These are phyloP conservation scores for Rhytidiadelphus loreus DNA, from an alignment of 225 moss, liverwort and hornwort species.

Conservation along the genomic window DNA sequence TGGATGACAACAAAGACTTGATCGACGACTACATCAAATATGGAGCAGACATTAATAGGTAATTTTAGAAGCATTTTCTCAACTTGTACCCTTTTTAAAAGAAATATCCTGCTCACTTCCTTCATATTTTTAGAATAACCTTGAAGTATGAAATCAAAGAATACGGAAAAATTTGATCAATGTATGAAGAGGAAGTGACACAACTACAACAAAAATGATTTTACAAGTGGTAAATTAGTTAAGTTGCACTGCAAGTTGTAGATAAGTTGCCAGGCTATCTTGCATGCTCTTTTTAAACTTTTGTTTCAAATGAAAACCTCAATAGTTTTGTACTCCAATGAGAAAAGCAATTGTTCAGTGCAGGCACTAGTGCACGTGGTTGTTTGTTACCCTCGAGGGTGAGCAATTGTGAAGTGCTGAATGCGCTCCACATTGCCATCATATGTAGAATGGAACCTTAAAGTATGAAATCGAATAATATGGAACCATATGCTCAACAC, in stretches of 20 bases:
- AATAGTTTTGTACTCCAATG: neutral
- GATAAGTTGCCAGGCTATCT: too few species aligned
- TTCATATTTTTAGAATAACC: neutral
- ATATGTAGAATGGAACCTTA: neutral
- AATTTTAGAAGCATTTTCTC: neutral
- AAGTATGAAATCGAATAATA: neutral
- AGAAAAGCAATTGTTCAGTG: neutral
- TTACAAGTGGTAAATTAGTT: neutral
- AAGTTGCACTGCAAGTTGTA: neutral
- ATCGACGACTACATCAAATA: constrained; percentile 54
- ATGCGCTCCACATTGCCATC: constrained; percentile 53
- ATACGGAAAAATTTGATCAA: neutral
- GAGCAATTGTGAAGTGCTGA: constrained; percentile 27
- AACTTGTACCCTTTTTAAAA: neutral
- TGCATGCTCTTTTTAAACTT: neutral
- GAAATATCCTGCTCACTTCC: neutral
- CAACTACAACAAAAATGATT: neutral
- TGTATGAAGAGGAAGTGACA: neutral
- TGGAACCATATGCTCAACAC: neutral
- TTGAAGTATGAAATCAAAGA: neutral
- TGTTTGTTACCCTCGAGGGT: neutral
- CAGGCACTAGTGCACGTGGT: neutral
- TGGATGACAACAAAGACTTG: constrained; percentile 28
- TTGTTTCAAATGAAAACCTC: neutral
- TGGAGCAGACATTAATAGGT: constrained; percentile 59